Evolutionary conservation across 768 basidiomycete genomes (phyloP).

Genomic region (Infundibulicybe gibba): DNA sequence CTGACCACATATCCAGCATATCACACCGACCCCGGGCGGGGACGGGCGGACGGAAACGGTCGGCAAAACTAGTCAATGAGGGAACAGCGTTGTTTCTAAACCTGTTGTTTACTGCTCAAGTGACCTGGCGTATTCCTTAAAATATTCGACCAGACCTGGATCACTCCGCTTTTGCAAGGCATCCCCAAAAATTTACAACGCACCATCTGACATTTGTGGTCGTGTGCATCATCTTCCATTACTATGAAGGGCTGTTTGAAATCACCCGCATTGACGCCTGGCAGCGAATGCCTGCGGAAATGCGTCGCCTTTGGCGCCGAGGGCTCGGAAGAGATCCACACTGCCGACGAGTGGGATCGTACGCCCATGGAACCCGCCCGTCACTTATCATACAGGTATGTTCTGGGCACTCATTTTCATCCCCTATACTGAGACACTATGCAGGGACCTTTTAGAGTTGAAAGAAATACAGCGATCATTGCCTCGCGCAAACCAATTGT

Average conservation of each 20-base stretch:
- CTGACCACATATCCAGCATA: no score
- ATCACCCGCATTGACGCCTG: conserved; percentile 18
- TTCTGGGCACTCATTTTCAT: conserved; percentile 12
- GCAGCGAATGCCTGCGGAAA: conserved; percentile 32
- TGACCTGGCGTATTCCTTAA: no score
- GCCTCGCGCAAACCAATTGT: conserved; percentile 52
- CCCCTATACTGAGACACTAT: conserved; percentile 8
- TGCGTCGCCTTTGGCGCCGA: conserved; percentile 60
- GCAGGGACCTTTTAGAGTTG: conserved; percentile 62
- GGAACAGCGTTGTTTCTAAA: no score
- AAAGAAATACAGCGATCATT: conserved; percentile 66
- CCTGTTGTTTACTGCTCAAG: no score
- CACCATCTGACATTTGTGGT: conserved; percentile 3
- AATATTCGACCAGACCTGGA: no score
- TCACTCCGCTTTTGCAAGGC: no score
- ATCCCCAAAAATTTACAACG: no score
- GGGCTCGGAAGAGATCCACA: conserved; percentile 53
- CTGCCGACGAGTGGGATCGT: conserved; percentile 79
- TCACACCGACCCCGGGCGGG: no score
- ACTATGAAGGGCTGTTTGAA: conserved; percentile 38
- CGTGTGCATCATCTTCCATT: conserved; percentile 7
- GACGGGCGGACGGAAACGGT: no score
- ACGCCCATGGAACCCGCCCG: conserved; percentile 65
- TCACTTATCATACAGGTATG: conserved; percentile 66
- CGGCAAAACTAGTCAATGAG: no score